phyloP scores from a whole-genome alignment of 768 basidiomycete genomes.

The Lentinula raphanica region DNA sequence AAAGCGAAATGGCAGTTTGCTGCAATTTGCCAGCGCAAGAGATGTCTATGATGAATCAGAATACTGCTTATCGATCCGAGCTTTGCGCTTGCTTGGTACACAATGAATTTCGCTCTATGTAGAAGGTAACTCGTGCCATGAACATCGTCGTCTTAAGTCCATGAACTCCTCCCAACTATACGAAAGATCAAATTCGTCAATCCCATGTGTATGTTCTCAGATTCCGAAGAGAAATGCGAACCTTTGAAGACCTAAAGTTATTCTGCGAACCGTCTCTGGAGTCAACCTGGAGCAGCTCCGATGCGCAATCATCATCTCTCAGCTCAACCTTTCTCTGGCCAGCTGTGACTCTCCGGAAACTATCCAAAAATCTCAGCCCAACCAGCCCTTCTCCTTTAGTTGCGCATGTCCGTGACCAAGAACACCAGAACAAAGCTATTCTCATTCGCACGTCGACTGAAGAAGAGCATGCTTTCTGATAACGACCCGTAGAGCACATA shows the following conservation, averaged over 20 bases:
- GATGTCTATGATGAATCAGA: too few species aligned
- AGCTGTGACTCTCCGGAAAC: conserved; percentile 22
- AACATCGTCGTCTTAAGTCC: conserved; percentile 26
- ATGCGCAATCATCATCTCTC: conserved; percentile 1
- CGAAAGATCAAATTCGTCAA: conserved; percentile 11
- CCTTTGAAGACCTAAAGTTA: conserved; percentile 14
- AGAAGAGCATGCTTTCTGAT: conserved; percentile 82
- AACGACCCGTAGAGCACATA: conserved; percentile 76
- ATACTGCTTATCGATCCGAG: too few species aligned
- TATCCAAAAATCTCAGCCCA: conserved; percentile 32
- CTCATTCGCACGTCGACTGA: conserved; percentile 84
- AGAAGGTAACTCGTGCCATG: background rate
- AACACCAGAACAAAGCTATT: conserved; percentile 84
- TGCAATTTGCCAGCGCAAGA: too few species aligned
- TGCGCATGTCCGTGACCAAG: conserved; percentile 67
- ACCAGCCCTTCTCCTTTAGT: conserved; percentile 54
- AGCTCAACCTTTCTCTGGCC: conserved; percentile 27
- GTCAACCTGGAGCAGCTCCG: conserved; percentile 4
- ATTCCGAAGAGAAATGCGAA: conserved; percentile 7
- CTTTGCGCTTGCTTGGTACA: too few species aligned
- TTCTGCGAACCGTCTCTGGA: conserved; percentile 20
- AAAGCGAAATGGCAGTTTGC: too few species aligned
- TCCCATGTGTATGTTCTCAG: conserved; percentile 23
- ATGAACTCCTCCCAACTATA: conserved; percentile 20
- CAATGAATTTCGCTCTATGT: too few species aligned